phyloP scores from a whole-genome alignment of 441 rosid genomes.

The Gossypium laxum region DNA sequence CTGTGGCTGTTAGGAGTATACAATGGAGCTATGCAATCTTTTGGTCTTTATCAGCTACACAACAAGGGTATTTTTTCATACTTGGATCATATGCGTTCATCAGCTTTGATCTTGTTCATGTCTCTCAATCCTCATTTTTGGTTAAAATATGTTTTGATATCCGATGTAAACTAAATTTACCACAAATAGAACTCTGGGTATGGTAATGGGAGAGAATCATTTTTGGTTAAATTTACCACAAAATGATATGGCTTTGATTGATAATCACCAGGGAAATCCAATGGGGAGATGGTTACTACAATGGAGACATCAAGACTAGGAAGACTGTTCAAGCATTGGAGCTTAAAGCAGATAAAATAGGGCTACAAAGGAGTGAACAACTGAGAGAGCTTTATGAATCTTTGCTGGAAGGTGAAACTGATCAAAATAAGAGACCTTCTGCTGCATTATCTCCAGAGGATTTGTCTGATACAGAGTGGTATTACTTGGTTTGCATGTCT shows the following conservation, averaged over 20 bases:
- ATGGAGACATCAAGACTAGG: slow-evolving; percentile 81
- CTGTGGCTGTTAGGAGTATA: slow-evolving; percentile 44
- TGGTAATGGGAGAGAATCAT: neutral
- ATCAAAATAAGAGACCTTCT: slow-evolving; percentile 32
- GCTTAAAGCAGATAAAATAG: slow-evolving; percentile 40
- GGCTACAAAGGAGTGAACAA: slow-evolving; percentile 64
- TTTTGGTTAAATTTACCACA: too few relatives aligned
- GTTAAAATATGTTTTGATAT: neutral
- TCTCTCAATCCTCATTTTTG: slow-evolving; percentile 12
- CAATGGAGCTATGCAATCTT: slow-evolving; percentile 60
- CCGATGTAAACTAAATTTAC: neutral
- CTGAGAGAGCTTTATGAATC: slow-evolving; percentile 49
- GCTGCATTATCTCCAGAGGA: slow-evolving; percentile 70
- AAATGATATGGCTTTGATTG: neutral
- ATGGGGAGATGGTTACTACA: slow-evolving; percentile 77
- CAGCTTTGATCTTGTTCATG: neutral
- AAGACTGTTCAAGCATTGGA: slow-evolving; percentile 47
- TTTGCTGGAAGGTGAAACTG: slow-evolving; percentile 48
- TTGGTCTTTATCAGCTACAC: slow-evolving; percentile 45
- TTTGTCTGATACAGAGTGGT: slow-evolving; percentile 81
- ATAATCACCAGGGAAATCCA: slow-evolving; percentile 44
- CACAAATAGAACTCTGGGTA: neutral
- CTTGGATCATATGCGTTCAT: neutral
- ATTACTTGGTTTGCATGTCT: slow-evolving; percentile 87
- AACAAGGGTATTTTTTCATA: slow-evolving; percentile 30